Evolutionary conservation across 352 stramenopile species (phyloP).

Genomic region (Phytophthora sojae): DNA sequence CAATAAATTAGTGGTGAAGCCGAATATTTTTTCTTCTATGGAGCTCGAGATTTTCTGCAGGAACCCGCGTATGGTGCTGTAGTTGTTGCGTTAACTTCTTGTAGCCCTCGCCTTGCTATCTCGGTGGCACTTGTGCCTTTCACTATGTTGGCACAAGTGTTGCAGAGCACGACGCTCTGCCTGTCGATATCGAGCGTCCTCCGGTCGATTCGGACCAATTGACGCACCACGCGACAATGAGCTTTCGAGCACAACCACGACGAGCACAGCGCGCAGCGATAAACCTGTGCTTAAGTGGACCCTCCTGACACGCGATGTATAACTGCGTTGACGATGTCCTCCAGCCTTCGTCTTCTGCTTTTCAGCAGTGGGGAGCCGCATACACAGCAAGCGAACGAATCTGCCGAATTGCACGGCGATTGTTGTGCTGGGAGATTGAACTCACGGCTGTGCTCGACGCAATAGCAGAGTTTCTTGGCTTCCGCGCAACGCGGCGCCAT

Average conservation of each 20-base stretch:
- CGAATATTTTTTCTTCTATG: neutral
- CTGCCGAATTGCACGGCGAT: neutral
- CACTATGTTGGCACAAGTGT: slow-evolving; percentile 5
- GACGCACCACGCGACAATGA: slow-evolving; percentile 10
- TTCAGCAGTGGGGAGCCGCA: slow-evolving; percentile 6
- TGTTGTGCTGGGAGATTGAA: slow-evolving; percentile 10
- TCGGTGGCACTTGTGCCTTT: slow-evolving; percentile 9
- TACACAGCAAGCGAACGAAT: slow-evolving; percentile 19
- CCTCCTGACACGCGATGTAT: neutral
- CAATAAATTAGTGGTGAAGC: neutral
- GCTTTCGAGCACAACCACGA: slow-evolving; percentile 18
- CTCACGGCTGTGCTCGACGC: slow-evolving; percentile 11
- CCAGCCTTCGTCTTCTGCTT: slow-evolving; percentile 13
- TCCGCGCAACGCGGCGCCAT: slow-evolving; percentile 21
- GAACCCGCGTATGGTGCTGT: slow-evolving; percentile 8
- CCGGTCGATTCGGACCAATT: slow-evolving; percentile 18
- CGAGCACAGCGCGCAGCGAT: slow-evolving; percentile 22
- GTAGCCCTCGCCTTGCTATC: slow-evolving; percentile 18
- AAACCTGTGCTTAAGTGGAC: neutral
- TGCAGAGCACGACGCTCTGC: slow-evolving; percentile 16
- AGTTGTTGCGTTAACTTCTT: slow-evolving; percentile 13
- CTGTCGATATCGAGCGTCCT: slow-evolving; percentile 2
- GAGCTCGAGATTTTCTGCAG: slow-evolving; percentile 2
- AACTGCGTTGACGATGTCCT: slow-evolving; percentile 10
- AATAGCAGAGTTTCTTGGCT: slow-evolving; percentile 31